phyloP scores from a whole-genome alignment of 139 green algal genomes.

The Trebouxia sp. region DNA sequence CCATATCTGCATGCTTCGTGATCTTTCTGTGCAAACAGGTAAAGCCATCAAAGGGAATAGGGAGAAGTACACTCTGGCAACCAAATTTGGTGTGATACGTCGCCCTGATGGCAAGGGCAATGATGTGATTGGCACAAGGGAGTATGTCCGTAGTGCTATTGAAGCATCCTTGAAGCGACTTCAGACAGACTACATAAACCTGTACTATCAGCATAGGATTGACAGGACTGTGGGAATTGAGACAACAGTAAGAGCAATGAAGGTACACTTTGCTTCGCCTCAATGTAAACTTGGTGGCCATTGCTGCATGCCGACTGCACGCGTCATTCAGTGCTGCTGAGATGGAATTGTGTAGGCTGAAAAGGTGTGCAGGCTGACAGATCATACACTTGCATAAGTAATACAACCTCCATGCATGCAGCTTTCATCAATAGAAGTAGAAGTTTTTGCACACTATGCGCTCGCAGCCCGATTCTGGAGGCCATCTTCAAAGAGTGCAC shows the following conservation, averaged over 20 bases:
- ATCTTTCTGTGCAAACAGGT: too few species aligned
- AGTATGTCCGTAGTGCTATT: not conserved
- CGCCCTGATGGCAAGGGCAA: not conserved
- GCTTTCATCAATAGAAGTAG: too few species aligned
- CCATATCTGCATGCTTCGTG: too few species aligned
- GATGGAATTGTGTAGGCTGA: too few species aligned
- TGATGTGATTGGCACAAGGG: not conserved
- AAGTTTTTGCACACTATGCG: too few species aligned
- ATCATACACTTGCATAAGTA: too few species aligned
- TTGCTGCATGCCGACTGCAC: too few species aligned
- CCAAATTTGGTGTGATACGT: conserved; percentile 41
- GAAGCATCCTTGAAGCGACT: conserved; percentile 45
- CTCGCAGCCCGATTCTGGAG: too few species aligned
- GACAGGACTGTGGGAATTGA: conserved; percentile 56
- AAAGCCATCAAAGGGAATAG: conserved; percentile 41
- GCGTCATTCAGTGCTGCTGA: too few species aligned
- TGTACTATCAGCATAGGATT: conserved; percentile 53
- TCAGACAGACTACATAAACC: conserved; percentile 45
- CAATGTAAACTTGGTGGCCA: not conserved
- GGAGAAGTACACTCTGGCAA: conserved; percentile 39
- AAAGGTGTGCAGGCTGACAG: too few species aligned
- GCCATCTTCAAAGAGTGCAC: too few species aligned
- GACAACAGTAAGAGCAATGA: conserved; percentile 49
- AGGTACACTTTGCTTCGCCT: conserved; percentile 7
- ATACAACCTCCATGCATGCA: too few species aligned